A percentile compares a stretch with the other conserved stretches of the same genome.
These are phyloP conservation scores for Aspergillus phoenicis DNA, from an alignment of 2,329 filamentous ascomycete genomes.

Conservation along the genomic window DNA sequence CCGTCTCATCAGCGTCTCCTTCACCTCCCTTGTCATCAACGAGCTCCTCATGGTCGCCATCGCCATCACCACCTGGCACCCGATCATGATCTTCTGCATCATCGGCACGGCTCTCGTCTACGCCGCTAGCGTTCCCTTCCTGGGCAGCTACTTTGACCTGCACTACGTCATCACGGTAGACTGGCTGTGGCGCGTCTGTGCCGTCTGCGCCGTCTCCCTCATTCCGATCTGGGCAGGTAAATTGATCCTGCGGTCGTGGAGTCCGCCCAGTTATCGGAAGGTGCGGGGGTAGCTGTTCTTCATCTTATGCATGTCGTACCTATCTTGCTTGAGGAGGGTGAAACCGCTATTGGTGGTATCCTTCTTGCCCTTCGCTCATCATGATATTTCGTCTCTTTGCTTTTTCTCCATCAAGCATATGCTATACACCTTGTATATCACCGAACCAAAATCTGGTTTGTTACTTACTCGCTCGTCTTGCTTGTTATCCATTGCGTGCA, in stretches of 20 bases:
- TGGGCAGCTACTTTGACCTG: conserved; percentile 88
- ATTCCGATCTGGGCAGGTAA: conserved; percentile 88
- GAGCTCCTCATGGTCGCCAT: conserved; percentile 97
- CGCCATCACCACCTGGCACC: conserved; percentile 96
- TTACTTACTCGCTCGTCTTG: not conserved
- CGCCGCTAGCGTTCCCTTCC: conserved; percentile 78
- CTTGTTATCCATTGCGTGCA: not conserved
- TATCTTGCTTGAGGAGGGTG: no score
- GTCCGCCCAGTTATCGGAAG: conserved; percentile 92
- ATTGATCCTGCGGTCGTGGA: conserved; percentile 78
- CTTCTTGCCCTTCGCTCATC: not conserved
- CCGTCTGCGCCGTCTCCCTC: conserved; percentile 77
- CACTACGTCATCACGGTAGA: conserved; percentile 74
- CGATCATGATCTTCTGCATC: conserved; percentile 82
- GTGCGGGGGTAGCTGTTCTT: conserved; percentile 55
- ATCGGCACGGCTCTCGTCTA: conserved; percentile 82
- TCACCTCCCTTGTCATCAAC: conserved; percentile 88
- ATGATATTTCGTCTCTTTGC: not conserved
- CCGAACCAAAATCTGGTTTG: not conserved
- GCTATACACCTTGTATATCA: not conserved
- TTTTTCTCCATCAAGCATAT: not conserved
- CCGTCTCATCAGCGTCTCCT: conserved; percentile 85
- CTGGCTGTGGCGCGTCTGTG: conserved; percentile 85
- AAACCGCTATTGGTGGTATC: not conserved
- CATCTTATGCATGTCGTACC: no score